Evolutionary conservation across 2,329 filamentous ascomycete genomes (phyloP).

Genomic region (Apiospora saccharicola): DNA sequence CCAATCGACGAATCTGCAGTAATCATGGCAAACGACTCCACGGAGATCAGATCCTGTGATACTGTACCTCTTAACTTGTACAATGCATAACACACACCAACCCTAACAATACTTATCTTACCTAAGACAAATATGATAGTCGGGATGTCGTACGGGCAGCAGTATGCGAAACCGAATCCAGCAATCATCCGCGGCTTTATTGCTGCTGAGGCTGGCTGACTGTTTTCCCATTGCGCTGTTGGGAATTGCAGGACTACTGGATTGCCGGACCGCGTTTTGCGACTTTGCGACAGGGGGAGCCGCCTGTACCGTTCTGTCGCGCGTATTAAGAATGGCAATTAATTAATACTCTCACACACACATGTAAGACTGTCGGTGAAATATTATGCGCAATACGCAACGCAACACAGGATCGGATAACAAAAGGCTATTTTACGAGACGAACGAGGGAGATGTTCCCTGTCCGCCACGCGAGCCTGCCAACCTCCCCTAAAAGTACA

Average conservation of each 20-base stretch:
- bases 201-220: neutral
- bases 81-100: conserved; percentile 3
- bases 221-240: neutral
- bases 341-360: neutral
- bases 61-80: neutral
- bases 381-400: neutral
- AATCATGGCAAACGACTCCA: neutral
- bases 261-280: conserved; percentile 1
- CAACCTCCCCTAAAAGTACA: neutral
- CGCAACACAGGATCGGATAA: neutral
- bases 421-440: conserved; percentile 8
- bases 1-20: conserved; percentile 8
- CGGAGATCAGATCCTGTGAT: conserved; percentile 21
- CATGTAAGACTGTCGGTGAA: conserved; percentile 20
- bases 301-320: neutral
- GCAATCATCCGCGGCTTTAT: neutral
- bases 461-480: conserved; percentile 11
- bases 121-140: neutral
- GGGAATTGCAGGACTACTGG: neutral
- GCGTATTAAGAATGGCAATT: neutral
- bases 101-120: conserved; percentile 2
- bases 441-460: neutral
- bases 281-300: neutral
- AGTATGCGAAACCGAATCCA: neutral
- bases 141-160: neutral